These are phyloP conservation scores for Sclerotiophoma versabilis DNA, from an alignment of 2,329 filamentous ascomycete species.

Conservation along the genomic window DNA sequence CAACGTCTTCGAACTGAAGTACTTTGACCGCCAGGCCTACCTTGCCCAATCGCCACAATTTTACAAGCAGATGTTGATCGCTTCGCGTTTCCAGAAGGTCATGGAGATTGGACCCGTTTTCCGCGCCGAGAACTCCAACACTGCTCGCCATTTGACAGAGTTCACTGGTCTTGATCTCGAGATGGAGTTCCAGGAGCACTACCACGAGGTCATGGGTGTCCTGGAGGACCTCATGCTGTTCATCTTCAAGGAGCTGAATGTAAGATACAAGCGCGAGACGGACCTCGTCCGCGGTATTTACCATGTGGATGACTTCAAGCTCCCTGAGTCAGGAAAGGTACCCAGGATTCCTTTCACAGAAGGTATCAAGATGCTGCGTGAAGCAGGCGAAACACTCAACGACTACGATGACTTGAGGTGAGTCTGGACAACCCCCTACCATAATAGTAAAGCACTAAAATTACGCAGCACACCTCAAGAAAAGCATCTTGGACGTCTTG, in stretches of 20 bases:
- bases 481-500: constrained; percentile 85
- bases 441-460: neutral
- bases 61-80: constrained; percentile 88
- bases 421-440: constrained; percentile 2
- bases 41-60: constrained; percentile 84
- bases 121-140: constrained; percentile 86
- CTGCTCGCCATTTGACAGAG: constrained; percentile 84
- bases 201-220: constrained; percentile 75
- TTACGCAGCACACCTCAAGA: constrained; percentile 72
- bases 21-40: constrained; percentile 85
- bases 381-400: constrained; percentile 76
- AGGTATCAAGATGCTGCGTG: constrained; percentile 77
- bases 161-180: constrained; percentile 90
- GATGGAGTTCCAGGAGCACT: constrained; percentile 84
- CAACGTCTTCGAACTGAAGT: constrained; percentile 88
- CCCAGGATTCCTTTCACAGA: constrained; percentile 80
- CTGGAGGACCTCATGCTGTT: constrained; percentile 77
- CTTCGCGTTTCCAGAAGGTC: constrained; percentile 77
- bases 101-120: constrained; percentile 83
- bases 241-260: constrained; percentile 78
- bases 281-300: constrained; percentile 74
- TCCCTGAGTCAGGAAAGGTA: constrained; percentile 76
- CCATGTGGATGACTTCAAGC: constrained; percentile 77
- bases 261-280: constrained; percentile 73
- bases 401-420: constrained; percentile 79